These are phyloP conservation scores for Annulohypoxylon truncatum DNA, from an alignment of 2,329 filamentous ascomycete genomes.

Conservation along the genomic window DNA sequence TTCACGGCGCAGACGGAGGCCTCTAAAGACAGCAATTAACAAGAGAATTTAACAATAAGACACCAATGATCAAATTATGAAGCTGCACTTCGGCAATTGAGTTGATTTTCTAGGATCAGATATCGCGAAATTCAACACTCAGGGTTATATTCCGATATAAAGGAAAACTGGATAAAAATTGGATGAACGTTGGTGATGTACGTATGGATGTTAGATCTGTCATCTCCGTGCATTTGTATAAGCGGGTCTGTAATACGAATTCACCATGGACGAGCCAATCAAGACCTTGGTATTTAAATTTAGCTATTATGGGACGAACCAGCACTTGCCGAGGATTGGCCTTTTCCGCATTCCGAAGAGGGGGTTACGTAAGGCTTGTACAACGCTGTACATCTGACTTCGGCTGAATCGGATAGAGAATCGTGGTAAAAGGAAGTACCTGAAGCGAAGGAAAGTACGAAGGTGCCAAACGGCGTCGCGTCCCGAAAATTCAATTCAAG, in stretches of 20 bases:
- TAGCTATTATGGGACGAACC: conserved; percentile 12
- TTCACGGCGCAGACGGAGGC: no score
- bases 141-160: background rate
- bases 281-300: conserved; percentile 6
- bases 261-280: background rate
- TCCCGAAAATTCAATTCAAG: conserved; percentile 13
- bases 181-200: background rate
- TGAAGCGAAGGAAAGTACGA: background rate
- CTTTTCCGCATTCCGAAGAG: background rate
- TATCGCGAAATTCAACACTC: background rate
- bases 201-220: conserved; percentile 7
- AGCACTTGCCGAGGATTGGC: conserved; percentile 14
- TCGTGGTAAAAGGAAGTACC: conserved; percentile 9
- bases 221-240: background rate
- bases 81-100: no score
- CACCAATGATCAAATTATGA: no score
- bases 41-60: no score
- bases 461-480: conserved; percentile 10
- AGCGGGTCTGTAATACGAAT: background rate
- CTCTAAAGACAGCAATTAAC: no score
- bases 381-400: conserved; percentile 11
- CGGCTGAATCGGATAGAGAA: background rate
- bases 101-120: background rate
- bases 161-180: background rate
- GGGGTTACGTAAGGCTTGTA: conserved; percentile 25